These are phyloP conservation scores for Barnettozyma pratensis DNA, from an alignment of 805 yeast genomes.

Conservation along the genomic window DNA sequence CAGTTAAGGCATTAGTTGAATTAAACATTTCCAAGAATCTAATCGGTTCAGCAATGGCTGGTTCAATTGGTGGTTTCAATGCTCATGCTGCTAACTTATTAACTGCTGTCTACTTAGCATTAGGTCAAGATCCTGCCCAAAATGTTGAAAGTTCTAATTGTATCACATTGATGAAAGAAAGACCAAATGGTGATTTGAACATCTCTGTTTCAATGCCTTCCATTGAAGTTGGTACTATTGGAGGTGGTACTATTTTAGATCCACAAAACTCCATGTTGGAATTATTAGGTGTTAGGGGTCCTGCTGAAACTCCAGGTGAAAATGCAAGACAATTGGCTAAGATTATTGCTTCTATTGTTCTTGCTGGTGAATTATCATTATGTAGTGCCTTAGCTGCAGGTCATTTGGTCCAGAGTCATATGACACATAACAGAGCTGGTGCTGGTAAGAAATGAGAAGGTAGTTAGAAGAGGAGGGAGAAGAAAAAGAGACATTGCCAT, in stretches of 20 bases:
- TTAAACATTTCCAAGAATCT: slow-evolving; percentile 84
- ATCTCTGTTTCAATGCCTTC: slow-evolving; percentile 99
- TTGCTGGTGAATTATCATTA: slow-evolving; percentile 93
- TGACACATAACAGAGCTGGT: slow-evolving; percentile 78
- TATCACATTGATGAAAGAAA: slow-evolving; percentile 89
- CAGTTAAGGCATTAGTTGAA: slow-evolving; percentile 88
- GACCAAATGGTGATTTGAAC: slow-evolving; percentile 68
- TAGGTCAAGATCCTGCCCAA: slow-evolving; percentile 99
- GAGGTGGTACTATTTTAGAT: slow-evolving; percentile 97
- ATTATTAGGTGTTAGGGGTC: slow-evolving; percentile 90
- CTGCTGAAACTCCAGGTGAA: slow-evolving; percentile 88
- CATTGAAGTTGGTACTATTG: slow-evolving; percentile 97
- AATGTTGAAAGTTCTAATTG: slow-evolving; percentile 97
- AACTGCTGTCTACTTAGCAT: slow-evolving; percentile 89
- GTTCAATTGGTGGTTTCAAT: slow-evolving; percentile 95
- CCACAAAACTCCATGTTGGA: slow-evolving; percentile 98
- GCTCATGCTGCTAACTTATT: slow-evolving; percentile 97
- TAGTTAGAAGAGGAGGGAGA: not conserved
- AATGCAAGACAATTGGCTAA: slow-evolving; percentile 92
- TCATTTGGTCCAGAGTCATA: slow-evolving; percentile 94
- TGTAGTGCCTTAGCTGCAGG: slow-evolving; percentile 98
- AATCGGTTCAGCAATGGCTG: slow-evolving; percentile 98
- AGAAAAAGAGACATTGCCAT: not conserved
- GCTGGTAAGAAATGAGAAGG: slow-evolving; percentile 18
- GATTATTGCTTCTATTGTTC: slow-evolving; percentile 88